These are phyloP conservation scores for Blastocystis sp. DNA, from an alignment of 352 stramenopile species.

Conservation along the genomic window DNA sequence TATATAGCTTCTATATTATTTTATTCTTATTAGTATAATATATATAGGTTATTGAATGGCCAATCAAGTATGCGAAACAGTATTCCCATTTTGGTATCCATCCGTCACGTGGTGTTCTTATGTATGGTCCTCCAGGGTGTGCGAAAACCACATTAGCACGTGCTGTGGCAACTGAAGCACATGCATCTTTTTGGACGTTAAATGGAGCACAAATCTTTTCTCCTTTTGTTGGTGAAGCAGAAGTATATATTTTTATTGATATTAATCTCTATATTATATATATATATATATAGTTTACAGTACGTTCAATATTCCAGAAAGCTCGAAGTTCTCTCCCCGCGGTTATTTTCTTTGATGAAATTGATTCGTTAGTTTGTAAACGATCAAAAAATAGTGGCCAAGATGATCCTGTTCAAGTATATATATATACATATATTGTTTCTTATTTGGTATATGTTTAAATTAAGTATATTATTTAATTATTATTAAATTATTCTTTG, in stretches of 20 bases:
- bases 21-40: background rate
- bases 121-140: slow-evolving; percentile 67
- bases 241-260: slow-evolving; percentile 45
- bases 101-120: slow-evolving; percentile 56
- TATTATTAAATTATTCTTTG: too few relatives aligned
- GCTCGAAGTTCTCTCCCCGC: slow-evolving; percentile 56
- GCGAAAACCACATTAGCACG: slow-evolving; percentile 67
- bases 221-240: slow-evolving; percentile 62
- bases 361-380: slow-evolving; percentile 61
- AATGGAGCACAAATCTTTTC: slow-evolving; percentile 64
- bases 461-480: too few relatives aligned
- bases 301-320: slow-evolving; percentile 45
- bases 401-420: slow-evolving; percentile 30
- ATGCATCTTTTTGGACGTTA: slow-evolving; percentile 61
- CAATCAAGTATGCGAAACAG: slow-evolving; percentile 53
- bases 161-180: slow-evolving; percentile 54
- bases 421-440: too few relatives aligned
- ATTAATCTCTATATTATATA: too few relatives aligned
- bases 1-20: too few relatives aligned
- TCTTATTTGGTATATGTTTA: too few relatives aligned
- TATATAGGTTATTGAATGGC: slow-evolving; percentile 57
- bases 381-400: slow-evolving; percentile 40
- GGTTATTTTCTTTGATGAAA: slow-evolving; percentile 69
- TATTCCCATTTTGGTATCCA: slow-evolving; percentile 51
- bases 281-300: background rate